phyloP scores from a whole-genome alignment of 2,329 filamentous ascomycete genomes.

The Ascochyta fabae region DNA sequence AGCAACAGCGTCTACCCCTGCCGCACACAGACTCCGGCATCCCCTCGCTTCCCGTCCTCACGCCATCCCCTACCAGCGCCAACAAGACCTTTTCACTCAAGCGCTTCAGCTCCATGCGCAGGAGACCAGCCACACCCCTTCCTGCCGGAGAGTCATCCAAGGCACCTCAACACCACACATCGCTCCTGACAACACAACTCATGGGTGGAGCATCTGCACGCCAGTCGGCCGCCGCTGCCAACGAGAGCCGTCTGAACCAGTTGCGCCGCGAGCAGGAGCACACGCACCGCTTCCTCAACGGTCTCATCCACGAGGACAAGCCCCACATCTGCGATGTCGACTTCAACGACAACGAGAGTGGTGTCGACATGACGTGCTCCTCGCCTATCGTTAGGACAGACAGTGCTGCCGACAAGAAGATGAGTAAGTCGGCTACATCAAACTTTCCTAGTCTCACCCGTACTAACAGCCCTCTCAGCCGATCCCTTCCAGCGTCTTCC shows the following conservation, averaged over 20 bases:
- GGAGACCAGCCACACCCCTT: constrained; percentile 39
- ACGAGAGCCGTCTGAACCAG: constrained; percentile 40
- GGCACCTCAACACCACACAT: constrained; percentile 9
- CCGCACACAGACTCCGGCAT: constrained; percentile 46
- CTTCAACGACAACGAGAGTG: constrained; percentile 47
- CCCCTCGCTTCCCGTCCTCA: constrained; percentile 23
- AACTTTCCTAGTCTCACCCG: background rate
- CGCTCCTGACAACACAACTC: constrained; percentile 22
- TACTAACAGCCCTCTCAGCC: constrained; percentile 31
- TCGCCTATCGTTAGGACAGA: constrained; percentile 43
- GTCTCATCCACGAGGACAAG: constrained; percentile 28
- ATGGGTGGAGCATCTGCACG: constrained; percentile 40
- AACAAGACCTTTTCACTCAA: constrained; percentile 37
- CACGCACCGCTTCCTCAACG: constrained; percentile 42
- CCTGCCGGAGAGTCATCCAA: constrained; percentile 31
- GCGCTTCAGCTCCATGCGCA: constrained; percentile 42
- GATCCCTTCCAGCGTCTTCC: constrained; percentile 64
- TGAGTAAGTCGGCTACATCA: constrained; percentile 36
- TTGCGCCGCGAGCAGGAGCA: constrained; percentile 42
- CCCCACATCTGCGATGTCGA: constrained; percentile 26
- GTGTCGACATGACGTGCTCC: constrained; percentile 47
- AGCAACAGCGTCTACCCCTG: constrained; percentile 34
- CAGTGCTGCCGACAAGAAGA: constrained; percentile 42
- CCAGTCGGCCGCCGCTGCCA: constrained; percentile 46
- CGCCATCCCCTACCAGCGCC: constrained; percentile 12